A percentile compares a stretch with the other conserved stretches of the same genome.
Evolutionary conservation across 768 basidiomycete species (phyloP).

Genomic region (Psilocybe azurescens): DNA sequence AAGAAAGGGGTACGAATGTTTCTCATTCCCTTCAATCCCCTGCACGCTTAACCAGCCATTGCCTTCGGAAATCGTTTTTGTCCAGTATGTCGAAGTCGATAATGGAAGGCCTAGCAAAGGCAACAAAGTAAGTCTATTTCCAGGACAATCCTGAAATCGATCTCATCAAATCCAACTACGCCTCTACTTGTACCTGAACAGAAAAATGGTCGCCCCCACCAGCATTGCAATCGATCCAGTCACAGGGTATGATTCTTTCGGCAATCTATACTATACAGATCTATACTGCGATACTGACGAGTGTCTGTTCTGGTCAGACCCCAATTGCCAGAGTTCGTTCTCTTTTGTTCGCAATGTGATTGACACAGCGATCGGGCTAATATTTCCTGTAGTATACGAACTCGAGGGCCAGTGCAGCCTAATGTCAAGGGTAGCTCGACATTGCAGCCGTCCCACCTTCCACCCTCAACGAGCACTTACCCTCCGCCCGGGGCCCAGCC

Average conservation of each 20-base stretch:
- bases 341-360: background rate
- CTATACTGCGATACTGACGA: background rate
- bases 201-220: background rate
- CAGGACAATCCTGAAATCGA: background rate
- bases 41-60: background rate
- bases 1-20: too few relatives aligned
- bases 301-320: background rate
- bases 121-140: background rate
- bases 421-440: too few relatives aligned
- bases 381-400: background rate
- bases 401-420: background rate
- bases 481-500: too few relatives aligned
- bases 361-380: too few relatives aligned
- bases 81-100: background rate
- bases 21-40: background rate
- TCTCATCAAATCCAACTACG: conserved; percentile 11
- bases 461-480: too few relatives aligned
- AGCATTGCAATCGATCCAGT: background rate
- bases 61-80: background rate
- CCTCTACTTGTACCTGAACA: conserved; percentile 6
- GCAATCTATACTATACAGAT: background rate
- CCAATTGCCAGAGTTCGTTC: background rate
- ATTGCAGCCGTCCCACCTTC: too few relatives aligned
- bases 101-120: background rate
- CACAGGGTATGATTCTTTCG: background rate